Percentiles rank a stretch among this genome's conserved stretches.
phyloP scores from a whole-genome alignment of 805 yeast genomes.

The Cyberlindnera suaveolens region DNA sequence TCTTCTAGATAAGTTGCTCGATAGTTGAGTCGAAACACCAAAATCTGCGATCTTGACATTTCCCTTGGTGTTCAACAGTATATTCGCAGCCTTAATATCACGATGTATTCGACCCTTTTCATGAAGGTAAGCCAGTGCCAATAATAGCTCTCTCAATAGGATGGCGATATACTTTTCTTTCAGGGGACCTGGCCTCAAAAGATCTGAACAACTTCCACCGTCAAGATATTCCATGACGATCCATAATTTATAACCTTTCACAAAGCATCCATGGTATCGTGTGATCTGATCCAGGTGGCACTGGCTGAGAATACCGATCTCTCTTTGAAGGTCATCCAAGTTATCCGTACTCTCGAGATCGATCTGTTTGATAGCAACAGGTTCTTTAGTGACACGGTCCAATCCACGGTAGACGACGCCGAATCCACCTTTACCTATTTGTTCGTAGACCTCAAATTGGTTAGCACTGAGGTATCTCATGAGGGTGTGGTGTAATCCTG shows the following conservation, averaged over 20 bases:
- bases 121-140: conserved; percentile 67
- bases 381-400: conserved; percentile 59
- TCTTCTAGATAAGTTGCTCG: conserved; percentile 62
- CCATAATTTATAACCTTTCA: conserved; percentile 85
- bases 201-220: conserved; percentile 80
- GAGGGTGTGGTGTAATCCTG: neutral
- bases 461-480: conserved; percentile 26
- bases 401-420: conserved; percentile 92
- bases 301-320: conserved; percentile 77
- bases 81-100: conserved; percentile 92
- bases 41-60: conserved; percentile 89
- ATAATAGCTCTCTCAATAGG: conserved; percentile 69
- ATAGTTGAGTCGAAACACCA: conserved; percentile 85
- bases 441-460: conserved; percentile 51
- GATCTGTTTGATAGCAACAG: conserved; percentile 89
- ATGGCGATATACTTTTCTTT: conserved; percentile 79
- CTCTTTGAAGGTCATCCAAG: conserved; percentile 89
- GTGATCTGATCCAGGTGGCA: conserved; percentile 80
- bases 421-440: conserved; percentile 92
- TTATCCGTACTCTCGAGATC: conserved; percentile 88
- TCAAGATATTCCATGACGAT: conserved; percentile 95
- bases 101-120: conserved; percentile 81
- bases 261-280: conserved; percentile 79
- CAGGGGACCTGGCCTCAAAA: conserved; percentile 80
- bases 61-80: conserved; percentile 62